Conservation (phyloP, 129 eudicot genomes). For the Artemisia annua region DNA sequence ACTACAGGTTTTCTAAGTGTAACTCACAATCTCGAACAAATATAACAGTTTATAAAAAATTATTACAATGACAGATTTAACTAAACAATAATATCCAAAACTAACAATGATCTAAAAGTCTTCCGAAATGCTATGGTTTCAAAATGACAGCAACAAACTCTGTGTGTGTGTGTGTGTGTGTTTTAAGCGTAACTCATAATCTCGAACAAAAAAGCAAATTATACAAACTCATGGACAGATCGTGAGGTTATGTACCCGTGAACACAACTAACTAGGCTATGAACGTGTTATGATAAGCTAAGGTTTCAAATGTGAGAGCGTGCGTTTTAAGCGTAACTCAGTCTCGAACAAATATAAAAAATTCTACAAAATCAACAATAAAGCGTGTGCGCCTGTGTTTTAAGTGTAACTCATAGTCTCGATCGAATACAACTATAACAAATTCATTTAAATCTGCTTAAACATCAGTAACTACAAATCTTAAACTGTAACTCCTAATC, state of each 20-base stretch:
- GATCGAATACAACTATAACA: too few relatives aligned
- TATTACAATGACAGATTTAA: neutral
- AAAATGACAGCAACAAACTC: too few relatives aligned
- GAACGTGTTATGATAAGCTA: neutral
- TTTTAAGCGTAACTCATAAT: too few relatives aligned
- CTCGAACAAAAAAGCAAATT: neutral
- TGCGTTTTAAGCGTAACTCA: too few relatives aligned
- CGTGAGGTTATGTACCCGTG: neutral
- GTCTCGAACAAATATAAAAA: too few relatives aligned
- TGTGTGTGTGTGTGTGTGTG: too few relatives aligned
- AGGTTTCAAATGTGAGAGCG: neutral
- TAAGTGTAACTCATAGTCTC: too few relatives aligned
- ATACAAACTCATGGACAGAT: neutral
- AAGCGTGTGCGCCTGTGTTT: too few relatives aligned
- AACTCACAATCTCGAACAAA: neutral
- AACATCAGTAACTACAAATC: too few relatives aligned
- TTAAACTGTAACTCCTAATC: too few relatives aligned
- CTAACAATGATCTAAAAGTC: slow-evolving; percentile 11
- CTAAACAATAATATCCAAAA: slow-evolving; percentile 3
- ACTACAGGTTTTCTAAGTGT: neutral
- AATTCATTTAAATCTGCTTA: too few relatives aligned
- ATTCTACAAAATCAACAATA: too few relatives aligned
- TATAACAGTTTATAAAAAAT: neutral
- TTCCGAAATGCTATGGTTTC: neutral
- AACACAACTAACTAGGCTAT: neutral